These are phyloP conservation scores for Fusarium devonianum DNA, from an alignment of 2,329 filamentous ascomycete genomes.

Conservation along the genomic window DNA sequence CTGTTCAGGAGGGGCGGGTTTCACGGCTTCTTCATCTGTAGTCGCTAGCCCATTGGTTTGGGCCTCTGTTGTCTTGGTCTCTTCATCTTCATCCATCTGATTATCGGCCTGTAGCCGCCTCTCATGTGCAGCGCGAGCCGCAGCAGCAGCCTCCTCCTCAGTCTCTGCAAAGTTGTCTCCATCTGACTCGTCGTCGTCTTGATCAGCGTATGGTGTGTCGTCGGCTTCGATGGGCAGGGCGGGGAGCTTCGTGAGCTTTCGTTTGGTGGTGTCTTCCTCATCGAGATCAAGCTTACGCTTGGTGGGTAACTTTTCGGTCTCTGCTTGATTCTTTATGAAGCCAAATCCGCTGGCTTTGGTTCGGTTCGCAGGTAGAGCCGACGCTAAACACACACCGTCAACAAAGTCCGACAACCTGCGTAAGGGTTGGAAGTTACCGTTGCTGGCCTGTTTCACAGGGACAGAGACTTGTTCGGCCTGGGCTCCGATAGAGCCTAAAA, in stretches of 20 bases:
- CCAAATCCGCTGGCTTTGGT: constrained; percentile 86
- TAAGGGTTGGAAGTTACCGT: constrained; percentile 45
- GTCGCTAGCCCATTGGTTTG: constrained; percentile 42
- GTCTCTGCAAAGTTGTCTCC: constrained; percentile 79
- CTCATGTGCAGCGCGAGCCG: constrained; percentile 84
- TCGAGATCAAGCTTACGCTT: constrained; percentile 84
- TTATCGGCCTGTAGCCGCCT: constrained; percentile 68
- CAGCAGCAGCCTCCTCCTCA: constrained; percentile 87
- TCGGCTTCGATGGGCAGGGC: constrained; percentile 73
- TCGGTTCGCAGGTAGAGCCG: constrained; percentile 70
- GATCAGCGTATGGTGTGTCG: constrained; percentile 65
- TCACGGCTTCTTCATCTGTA: constrained; percentile 36
- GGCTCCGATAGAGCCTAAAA: constrained; percentile 56
- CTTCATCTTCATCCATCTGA: constrained; percentile 54
- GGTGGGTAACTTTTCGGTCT: constrained; percentile 69
- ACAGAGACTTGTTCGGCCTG: constrained; percentile 47
- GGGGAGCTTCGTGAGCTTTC: constrained; percentile 91
- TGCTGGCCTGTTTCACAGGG: constrained; percentile 45
- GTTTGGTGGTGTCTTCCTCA: constrained; percentile 85
- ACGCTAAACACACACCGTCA: constrained; percentile 48
- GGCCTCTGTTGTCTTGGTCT: constrained; percentile 36
- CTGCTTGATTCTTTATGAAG: constrained; percentile 71
- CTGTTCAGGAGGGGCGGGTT: constrained; percentile 45
- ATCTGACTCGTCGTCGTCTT: constrained; percentile 76
- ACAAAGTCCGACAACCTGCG: constrained; percentile 7